Evolutionary conservation across 441 rosid genomes (phyloP), one percentile per base, ranked within the genome.

Genomic region (Geranium incanum): DNA sequence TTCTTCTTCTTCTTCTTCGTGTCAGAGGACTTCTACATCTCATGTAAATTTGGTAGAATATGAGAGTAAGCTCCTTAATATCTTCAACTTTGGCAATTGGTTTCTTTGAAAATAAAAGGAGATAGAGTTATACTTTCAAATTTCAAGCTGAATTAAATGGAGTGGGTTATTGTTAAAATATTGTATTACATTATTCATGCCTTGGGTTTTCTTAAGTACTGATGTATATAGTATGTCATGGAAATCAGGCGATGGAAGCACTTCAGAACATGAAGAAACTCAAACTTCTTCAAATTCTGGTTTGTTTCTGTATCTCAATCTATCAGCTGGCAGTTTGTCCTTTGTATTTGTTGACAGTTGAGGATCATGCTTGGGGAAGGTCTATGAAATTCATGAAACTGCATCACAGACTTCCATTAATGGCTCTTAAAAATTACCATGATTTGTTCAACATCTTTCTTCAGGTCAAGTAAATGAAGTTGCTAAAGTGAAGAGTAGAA

Each of bases 231-330:
- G 60, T 5, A 55, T 55, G 60, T 8, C 55, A 16, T 80, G 48
- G 69, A 71, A 71, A 45, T 68, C 75, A 89, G 95, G 88, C 36
- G 95, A 84, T 74, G 80, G 62, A 67, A 78, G 82, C 73, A 71
- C 82, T 77, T 78, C 81, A 12, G 83, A 85, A 66, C 45, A 77
- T 77, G 79, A 77, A 68, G 83, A 75, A 72, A 60, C 67, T 67
- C 76, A 75, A 67, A 81, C 72, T 65, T 67, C 75, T 59, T 67
- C 75, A 68, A 41, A 65, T 68, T 66, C 80, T 77, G 90, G 92
- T 89, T 70, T 70, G 85, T 69, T 66, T 74, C 57, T 37, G 4
- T 12, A 57, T 74, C 18, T 63, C n/a, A 55, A 55, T 55, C 60
- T 55, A 15, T 55, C 60, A 55, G 7, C 5, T 15, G 19, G 5